These are phyloP conservation scores for Rhododendron vialii DNA, from an alignment of 148 eudicot species.

Conservation along the genomic window DNA sequence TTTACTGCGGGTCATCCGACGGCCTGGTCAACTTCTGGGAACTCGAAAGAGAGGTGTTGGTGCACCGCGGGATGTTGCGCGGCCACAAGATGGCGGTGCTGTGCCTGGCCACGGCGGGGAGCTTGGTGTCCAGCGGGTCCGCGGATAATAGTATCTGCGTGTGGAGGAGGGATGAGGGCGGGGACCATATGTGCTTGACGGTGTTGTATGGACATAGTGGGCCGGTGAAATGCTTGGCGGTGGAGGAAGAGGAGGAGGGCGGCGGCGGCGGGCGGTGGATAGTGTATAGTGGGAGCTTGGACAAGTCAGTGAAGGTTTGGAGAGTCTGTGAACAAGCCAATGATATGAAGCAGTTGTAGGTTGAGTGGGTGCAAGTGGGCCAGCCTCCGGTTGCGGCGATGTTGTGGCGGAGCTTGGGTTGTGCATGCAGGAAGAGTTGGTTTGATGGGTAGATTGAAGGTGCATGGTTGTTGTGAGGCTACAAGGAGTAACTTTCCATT, in stretches of 20 bases:
- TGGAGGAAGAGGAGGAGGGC: constrained; percentile 16
- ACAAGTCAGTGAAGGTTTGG: constrained; percentile 75
- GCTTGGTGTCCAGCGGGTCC: constrained; percentile 69
- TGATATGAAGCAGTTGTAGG: not conserved
- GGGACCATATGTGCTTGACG: constrained; percentile 51
- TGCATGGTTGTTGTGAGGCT: too few species aligned
- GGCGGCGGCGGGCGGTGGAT: constrained; percentile 34
- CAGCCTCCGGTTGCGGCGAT: not conserved
- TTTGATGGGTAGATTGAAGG: too few species aligned
- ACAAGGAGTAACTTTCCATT: not conserved
- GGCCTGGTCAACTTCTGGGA: constrained; percentile 26
- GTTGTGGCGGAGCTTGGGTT: not conserved
- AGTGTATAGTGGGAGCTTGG: constrained; percentile 83
- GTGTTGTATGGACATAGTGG: constrained; percentile 72
- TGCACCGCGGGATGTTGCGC: constrained; percentile 14
- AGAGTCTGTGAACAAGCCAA: constrained; percentile 31
- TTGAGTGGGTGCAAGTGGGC: not conserved
- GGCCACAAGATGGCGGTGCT: constrained; percentile 24
- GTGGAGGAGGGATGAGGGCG: constrained; percentile 61
- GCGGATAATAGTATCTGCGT: constrained; percentile 79
- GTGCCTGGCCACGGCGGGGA: constrained; percentile 45
- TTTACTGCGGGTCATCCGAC: constrained; percentile 19
- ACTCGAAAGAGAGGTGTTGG: not conserved
- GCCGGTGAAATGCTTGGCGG: constrained; percentile 84
- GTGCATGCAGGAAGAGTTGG: not conserved